Base-by-base conservation (phyloP, 176 grass and related monocot genomes). In the Musa itinerans region DNA sequence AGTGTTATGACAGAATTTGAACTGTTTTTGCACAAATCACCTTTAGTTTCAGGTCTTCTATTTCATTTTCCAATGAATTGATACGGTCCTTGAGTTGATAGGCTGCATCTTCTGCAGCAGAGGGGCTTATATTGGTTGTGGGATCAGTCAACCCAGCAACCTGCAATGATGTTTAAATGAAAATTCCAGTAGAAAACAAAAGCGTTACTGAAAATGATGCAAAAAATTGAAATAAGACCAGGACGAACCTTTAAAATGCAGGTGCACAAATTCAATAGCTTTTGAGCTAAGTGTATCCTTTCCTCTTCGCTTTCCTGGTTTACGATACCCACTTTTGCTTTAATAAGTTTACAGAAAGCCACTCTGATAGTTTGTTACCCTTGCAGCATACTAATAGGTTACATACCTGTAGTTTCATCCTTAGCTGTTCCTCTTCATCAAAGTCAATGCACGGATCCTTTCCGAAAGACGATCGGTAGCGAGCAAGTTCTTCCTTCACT, bases 401-500 rank as follows among this genome's bases (percentile, higher is more conserved):
- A 76, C 83, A 23, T 50, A 93, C 90, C 77, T 97, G 65, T 80
- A 97, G 55, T 81, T 78, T 83, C 65, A 76, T 86, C 63, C 74
- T 85, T 79, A 98, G 78, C 68, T 75, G 72, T 27, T 93, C 85
- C 71, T 98, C 94, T 29, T 89, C 82, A 50, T 98, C 86, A 22
- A 93, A 82, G 77, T 87, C 83, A 26, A 89, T 62, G 51, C 78
- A 76, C 48, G 82, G 86, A 76, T 85, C 79, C 78, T 85, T 93
- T 56, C 88, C 88, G 59, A 82, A 66, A 55, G 86, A 89, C 72
- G 82, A 54, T 79, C 76, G 78, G 77, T 89, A 93, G 70, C 68
- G 81, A 2, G 88, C 88, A 75, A 98, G 90, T 68, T 98, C 88
- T 80, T 98, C 79, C 72, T 90, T 93, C 2, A 89, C 85, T 69